Percentiles rank a stretch among this genome's conserved stretches.
phyloP scores from a whole-genome alignment of 495 filamentous ascomycete species.

The Podospora comata region DNA sequence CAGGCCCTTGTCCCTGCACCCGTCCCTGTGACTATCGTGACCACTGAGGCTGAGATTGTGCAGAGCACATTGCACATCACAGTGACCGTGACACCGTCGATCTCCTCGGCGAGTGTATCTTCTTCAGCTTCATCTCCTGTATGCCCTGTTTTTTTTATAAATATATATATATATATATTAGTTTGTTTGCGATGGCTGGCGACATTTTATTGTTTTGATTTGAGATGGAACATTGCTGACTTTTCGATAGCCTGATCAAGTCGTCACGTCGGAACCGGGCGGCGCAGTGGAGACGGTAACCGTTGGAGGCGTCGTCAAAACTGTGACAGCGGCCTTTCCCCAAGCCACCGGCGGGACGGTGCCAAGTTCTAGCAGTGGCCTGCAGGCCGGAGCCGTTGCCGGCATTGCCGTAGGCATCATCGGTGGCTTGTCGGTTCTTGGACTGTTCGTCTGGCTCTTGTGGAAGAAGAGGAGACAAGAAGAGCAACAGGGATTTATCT shows the following conservation, averaged over 20 bases:
- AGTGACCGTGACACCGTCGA: constrained; percentile 29
- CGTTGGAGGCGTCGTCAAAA: constrained; percentile 39
- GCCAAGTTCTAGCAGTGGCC: constrained; percentile 26
- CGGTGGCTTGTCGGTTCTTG: constrained; percentile 29
- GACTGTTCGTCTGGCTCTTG: constrained; percentile 34
- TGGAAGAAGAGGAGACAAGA: constrained; percentile 32
- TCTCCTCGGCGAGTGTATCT: constrained; percentile 16
- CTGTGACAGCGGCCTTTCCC: constrained; percentile 37
- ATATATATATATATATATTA: background rate
- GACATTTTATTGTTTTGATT: background rate
- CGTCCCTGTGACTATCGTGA: constrained; percentile 20
- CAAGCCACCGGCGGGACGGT: constrained; percentile 18
- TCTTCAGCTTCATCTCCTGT: constrained; percentile 28
- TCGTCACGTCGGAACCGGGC: background rate
- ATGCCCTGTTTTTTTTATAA: constrained; percentile 19
- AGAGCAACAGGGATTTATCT: constrained; percentile 24
- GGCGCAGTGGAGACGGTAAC: constrained; percentile 39
- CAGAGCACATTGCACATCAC: constrained; percentile 35
- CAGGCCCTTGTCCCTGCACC: background rate
- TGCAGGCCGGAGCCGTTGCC: constrained; percentile 36
- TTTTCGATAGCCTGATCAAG: background rate
- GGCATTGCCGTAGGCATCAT: constrained; percentile 46
- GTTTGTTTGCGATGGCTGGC: background rate
- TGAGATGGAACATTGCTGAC: constrained; percentile 16
- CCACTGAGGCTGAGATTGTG: constrained; percentile 33